A percentile compares a stretch with the other conserved stretches of the same genome.
Conservation (phyloP, 495 filamentous ascomycete genomes). For the Penicillium odoratum region DNA sequence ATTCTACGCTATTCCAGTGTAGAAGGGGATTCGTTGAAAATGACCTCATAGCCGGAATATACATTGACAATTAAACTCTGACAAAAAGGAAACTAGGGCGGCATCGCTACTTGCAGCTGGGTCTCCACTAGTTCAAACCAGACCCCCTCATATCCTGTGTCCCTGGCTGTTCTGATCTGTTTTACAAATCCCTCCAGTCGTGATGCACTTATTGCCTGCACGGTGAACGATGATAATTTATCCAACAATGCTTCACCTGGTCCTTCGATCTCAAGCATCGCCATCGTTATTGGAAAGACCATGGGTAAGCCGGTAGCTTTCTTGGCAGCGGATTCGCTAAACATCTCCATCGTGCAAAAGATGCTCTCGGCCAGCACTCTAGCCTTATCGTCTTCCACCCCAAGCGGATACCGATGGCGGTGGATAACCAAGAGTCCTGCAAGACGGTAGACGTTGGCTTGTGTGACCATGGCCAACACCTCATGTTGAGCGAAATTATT, state of each 20-base stretch:
- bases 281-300: conserved; percentile 29
- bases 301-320: conserved; percentile 25
- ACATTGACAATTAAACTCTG: conserved; percentile 4
- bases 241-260: conserved; percentile 28
- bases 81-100: conserved; percentile 14
- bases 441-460: conserved; percentile 34
- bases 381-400: conserved; percentile 23
- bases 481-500: conserved; percentile 24
- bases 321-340: conserved; percentile 16
- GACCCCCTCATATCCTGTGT: conserved; percentile 23
- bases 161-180: conserved; percentile 20
- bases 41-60: conserved; percentile 7
- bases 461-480: conserved; percentile 29
- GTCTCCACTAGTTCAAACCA: conserved; percentile 34
- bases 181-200: conserved; percentile 28
- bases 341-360: conserved; percentile 25
- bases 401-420: conserved; percentile 33
- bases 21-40: background rate
- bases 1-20: background rate
- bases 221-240: conserved; percentile 17
- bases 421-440: conserved; percentile 35
- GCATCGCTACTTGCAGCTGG: conserved; percentile 28
- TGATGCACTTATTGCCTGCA: conserved; percentile 24
- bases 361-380: conserved; percentile 27
- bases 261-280: conserved; percentile 30